phyloP scores from a whole-genome alignment of 176 grass and related monocot species.

The Guadua angustifolia region DNA sequence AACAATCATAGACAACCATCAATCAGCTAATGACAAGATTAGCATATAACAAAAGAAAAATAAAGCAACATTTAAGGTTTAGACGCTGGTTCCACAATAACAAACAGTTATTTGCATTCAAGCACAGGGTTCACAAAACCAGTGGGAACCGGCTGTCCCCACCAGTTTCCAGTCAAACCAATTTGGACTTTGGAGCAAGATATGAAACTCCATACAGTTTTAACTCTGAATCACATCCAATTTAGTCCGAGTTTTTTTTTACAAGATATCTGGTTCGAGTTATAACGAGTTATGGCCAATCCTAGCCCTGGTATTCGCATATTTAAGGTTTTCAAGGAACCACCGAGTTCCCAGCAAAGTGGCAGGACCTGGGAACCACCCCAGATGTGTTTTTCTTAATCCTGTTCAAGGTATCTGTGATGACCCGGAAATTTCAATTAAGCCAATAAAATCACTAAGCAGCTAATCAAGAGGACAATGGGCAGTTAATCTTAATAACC shows the following conservation, averaged over 20 bases:
- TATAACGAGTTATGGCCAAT: background rate
- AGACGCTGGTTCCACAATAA: conserved; percentile 5
- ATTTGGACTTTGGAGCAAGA: background rate
- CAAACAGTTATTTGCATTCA: background rate
- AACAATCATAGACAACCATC: background rate
- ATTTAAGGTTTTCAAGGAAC: background rate
- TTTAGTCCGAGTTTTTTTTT: no score
- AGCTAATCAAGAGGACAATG: no score
- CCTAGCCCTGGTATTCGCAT: background rate
- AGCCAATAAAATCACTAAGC: no score
- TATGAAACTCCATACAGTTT: conserved; percentile 11
- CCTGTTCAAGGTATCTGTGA: background rate
- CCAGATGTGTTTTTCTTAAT: background rate
- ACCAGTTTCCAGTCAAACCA: background rate
- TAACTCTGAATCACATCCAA: background rate
- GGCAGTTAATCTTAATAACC: no score
- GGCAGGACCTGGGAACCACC: background rate
- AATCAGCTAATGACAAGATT: background rate
- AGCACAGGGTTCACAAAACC: background rate
- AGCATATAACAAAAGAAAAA: background rate
- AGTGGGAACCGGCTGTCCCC: background rate
- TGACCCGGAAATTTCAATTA: no score
- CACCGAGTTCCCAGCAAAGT: background rate
- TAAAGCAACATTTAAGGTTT: conserved; percentile 2
- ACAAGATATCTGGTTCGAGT: background rate